Conservation (phyloP, 768 basidiomycete species). For the Phlegmacium glaucopus region DNA sequence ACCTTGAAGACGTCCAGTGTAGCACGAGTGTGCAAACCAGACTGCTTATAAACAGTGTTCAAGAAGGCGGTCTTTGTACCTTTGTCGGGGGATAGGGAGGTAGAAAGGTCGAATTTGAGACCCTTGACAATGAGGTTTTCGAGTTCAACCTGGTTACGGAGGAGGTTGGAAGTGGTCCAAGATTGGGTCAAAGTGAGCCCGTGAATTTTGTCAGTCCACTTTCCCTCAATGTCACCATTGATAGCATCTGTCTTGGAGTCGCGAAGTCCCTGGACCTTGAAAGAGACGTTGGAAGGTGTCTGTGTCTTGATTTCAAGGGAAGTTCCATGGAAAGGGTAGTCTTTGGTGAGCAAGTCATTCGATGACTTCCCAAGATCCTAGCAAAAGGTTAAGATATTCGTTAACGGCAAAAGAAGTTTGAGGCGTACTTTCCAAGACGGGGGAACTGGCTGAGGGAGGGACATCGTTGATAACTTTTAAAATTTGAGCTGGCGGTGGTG, state of each 20-base stretch:
- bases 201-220: constrained; percentile 87
- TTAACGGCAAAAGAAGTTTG: constrained; percentile 1
- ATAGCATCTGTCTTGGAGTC: constrained; percentile 74
- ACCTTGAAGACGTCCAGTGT: constrained; percentile 94
- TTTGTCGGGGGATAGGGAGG: constrained; percentile 84
- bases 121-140: constrained; percentile 98
- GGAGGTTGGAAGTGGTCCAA: constrained; percentile 93
- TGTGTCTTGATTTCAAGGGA: constrained; percentile 85
- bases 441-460: constrained; percentile 93
- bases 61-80: constrained; percentile 81
- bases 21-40: constrained; percentile 89
- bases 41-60: constrained; percentile 91
- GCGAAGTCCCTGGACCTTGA: constrained; percentile 87
- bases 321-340: constrained; percentile 78
- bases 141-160: constrained; percentile 89
- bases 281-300: constrained; percentile 84
- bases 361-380: constrained; percentile 97
- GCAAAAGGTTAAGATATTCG: background rate
- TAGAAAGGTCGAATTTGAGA: constrained; percentile 89
- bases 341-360: constrained; percentile 89
- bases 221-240: constrained; percentile 91
- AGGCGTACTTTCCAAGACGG: constrained; percentile 88
- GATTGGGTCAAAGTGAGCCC: constrained; percentile 92
- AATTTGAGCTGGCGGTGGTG: constrained; percentile 14
- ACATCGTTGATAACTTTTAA: constrained; percentile 52